Evolutionary conservation across 257 asterid species (phyloP).

Genomic region (Fraxinus pennsylvanica): DNA sequence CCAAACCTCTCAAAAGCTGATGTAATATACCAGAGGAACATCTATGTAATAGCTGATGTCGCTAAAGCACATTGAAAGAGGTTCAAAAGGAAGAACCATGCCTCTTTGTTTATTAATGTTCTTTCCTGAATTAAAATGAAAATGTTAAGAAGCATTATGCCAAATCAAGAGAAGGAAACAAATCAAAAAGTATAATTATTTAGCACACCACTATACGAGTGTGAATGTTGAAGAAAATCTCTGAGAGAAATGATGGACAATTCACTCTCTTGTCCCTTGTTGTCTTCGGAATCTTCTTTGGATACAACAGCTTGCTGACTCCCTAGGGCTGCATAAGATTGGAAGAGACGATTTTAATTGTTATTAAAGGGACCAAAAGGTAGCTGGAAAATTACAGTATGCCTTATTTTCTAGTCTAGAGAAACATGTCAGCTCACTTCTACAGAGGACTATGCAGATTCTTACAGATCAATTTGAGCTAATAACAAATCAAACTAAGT

Average conservation of each 20-base stretch:
- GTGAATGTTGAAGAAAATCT: slow-evolving; percentile 63
- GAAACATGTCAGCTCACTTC: slow-evolving; percentile 6
- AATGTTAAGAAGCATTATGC: slow-evolving; percentile 22
- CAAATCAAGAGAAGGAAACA: slow-evolving; percentile 17
- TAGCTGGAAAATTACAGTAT: not conserved
- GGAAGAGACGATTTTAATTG: not conserved
- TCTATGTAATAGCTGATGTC: slow-evolving; percentile 81
- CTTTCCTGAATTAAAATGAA: slow-evolving; percentile 47
- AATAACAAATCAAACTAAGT: not conserved
- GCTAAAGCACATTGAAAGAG: slow-evolving; percentile 81
- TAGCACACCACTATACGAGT: slow-evolving; percentile 53
- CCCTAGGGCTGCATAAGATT: slow-evolving; percentile 63
- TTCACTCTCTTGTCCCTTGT: slow-evolving; percentile 38
- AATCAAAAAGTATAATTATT: slow-evolving; percentile 11
- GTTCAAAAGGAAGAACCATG: slow-evolving; percentile 89
- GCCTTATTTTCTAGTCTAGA: not conserved
- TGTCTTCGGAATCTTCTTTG: slow-evolving; percentile 33
- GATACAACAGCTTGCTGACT: slow-evolving; percentile 58
- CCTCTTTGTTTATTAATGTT: slow-evolving; percentile 49
- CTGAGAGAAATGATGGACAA: slow-evolving; percentile 43
- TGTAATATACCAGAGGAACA: slow-evolving; percentile 69
- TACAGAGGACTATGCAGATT: not conserved
- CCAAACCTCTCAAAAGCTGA: slow-evolving; percentile 1
- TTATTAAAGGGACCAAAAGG: not conserved
- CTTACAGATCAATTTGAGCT: not conserved